A percentile compares a stretch with the other conserved stretches of the same genome.
Conservation (phyloP, 2,329 filamentous ascomycete genomes). For the Lecanicillium sp. region DNA sequence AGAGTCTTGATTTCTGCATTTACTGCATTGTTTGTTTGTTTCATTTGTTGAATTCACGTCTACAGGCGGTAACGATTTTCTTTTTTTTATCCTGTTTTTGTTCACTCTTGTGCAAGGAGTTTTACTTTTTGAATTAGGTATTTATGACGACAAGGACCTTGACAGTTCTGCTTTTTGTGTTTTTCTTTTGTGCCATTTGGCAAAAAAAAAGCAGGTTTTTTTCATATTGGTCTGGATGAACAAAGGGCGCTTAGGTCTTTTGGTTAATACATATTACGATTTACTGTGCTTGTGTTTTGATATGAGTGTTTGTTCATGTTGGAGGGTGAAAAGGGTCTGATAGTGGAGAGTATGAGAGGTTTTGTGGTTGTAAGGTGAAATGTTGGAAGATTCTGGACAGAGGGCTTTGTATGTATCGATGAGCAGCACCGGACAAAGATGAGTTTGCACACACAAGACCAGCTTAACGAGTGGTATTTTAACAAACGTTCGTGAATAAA, state of each 20-base stretch:
- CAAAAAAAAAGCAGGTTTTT: background rate
- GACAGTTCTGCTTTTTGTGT: background rate
- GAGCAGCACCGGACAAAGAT: too few species aligned
- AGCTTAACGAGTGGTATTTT: too few species aligned
- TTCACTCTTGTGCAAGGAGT: background rate
- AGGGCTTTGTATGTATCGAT: too few species aligned
- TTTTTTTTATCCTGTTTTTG: too few species aligned
- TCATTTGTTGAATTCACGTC: background rate
- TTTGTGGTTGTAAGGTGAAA: too few species aligned
- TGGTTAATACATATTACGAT: constrained; percentile 2
- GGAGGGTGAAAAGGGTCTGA: too few species aligned
- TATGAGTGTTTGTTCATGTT: too few species aligned
- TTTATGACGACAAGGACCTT: constrained; percentile 7
- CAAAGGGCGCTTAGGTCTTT: background rate
- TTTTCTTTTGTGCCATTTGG: background rate
- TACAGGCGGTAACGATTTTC: background rate
- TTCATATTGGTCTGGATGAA: background rate
- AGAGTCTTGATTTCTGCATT: background rate
- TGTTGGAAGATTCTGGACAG: too few species aligned
- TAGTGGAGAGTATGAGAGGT: too few species aligned
- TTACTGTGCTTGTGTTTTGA: background rate
- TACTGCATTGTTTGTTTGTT: background rate
- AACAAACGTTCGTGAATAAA: too few species aligned
- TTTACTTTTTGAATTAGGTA: background rate
- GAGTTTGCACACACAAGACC: too few species aligned